phyloP scores from a whole-genome alignment of 2,329 filamentous ascomycete genomes.

The Neodidymelliopsis sp. region DNA sequence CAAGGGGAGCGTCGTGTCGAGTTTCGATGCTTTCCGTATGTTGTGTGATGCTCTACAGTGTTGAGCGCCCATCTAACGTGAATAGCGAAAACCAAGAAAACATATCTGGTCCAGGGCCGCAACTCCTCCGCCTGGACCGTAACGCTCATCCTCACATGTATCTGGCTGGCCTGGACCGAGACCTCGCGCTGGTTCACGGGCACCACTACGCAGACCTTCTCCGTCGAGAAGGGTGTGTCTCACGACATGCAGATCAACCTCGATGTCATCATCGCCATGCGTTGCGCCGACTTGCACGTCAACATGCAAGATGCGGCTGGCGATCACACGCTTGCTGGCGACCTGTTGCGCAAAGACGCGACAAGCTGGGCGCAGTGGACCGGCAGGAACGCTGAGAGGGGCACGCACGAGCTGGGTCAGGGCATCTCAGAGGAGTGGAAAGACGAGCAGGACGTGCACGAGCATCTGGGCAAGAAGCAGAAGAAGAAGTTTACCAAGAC shows the following conservation, averaged over 20 bases:
- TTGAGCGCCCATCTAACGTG: conserved; percentile 16
- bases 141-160: conserved; percentile 76
- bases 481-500: conserved; percentile 76
- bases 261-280: conserved; percentile 90
- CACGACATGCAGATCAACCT: conserved; percentile 93
- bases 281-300: conserved; percentile 85
- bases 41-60: conserved; percentile 23
- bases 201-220: conserved; percentile 85
- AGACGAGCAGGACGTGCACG: conserved; percentile 91
- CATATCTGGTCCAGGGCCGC: conserved; percentile 84
- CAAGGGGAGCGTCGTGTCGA: conserved; percentile 65
- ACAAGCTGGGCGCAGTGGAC: conserved; percentile 84
- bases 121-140: conserved; percentile 95
- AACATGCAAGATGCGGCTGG: conserved; percentile 97
- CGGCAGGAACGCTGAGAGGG: conserved; percentile 70
- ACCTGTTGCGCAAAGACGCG: conserved; percentile 74
- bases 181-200: conserved; percentile 84
- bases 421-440: conserved; percentile 66
- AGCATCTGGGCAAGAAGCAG: conserved; percentile 79
- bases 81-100: conserved; percentile 91
- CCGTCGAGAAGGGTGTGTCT: conserved; percentile 89
- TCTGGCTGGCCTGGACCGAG: conserved; percentile 79
- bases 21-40: conserved; percentile 97
- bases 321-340: conserved; percentile 85
- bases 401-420: conserved; percentile 55